phyloP scores from a whole-genome alignment of 2,329 filamentous ascomycete genomes.

The Podosphaera fusca region DNA sequence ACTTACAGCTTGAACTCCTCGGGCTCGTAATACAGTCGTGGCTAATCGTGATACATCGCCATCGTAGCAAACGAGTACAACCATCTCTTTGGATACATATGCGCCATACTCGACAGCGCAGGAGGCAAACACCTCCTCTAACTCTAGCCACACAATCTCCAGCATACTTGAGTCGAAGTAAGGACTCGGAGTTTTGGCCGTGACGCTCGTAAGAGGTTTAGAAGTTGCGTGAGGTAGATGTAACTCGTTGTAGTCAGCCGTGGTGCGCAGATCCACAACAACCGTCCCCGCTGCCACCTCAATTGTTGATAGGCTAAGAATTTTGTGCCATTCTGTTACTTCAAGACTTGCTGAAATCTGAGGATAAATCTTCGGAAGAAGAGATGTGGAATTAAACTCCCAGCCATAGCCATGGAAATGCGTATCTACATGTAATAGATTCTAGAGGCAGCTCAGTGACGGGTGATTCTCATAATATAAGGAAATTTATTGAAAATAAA shows the following conservation, averaged over 20 bases:
- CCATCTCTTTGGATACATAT: no score
- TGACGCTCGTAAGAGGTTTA: background rate
- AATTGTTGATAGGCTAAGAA: background rate
- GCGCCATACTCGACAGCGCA: background rate
- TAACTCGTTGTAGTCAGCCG: background rate
- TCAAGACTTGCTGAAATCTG: background rate
- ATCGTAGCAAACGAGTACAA: constrained; percentile 1
- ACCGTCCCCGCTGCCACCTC: no score
- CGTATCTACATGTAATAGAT: background rate
- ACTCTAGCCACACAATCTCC: constrained; percentile 1
- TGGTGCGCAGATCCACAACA: constrained; percentile 1
- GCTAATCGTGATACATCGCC: constrained; percentile 2
- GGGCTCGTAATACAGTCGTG: background rate
- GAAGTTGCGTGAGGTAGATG: background rate
- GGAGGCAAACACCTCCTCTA: background rate
- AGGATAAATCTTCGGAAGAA: background rate
- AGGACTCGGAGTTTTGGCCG: background rate
- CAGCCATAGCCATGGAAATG: background rate
- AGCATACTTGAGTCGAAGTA: background rate
- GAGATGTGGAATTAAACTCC: background rate
- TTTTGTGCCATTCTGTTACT: background rate
- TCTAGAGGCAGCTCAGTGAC: background rate
- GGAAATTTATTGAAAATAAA: background rate
- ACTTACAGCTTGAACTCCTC: background rate
- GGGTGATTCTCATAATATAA: background rate